These are phyloP conservation scores for Rhynchosporium secalis DNA, from an alignment of 2,329 filamentous ascomycete species.

Conservation along the genomic window DNA sequence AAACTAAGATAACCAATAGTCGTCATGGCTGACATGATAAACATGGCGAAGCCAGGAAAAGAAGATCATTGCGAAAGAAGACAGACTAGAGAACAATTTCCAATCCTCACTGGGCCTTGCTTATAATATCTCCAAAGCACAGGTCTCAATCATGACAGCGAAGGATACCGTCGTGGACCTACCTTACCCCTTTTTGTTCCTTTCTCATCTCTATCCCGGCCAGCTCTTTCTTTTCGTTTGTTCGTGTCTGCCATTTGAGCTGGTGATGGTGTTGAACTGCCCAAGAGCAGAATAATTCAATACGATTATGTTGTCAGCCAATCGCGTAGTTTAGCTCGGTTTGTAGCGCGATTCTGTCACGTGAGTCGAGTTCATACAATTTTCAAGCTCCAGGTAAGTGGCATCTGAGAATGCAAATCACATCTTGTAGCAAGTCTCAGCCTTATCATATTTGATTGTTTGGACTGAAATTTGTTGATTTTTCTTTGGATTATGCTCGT, in stretches of 20 bases:
- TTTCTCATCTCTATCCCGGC: conserved; percentile 24
- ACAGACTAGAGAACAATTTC: neutral
- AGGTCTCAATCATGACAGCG: neutral
- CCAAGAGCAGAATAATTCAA: neutral
- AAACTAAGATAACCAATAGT: neutral
- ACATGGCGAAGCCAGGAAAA: neutral
- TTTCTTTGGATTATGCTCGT: neutral
- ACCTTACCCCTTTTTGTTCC: conserved; percentile 36
- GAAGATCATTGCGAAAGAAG: neutral
- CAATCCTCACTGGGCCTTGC: neutral
- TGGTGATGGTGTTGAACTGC: neutral
- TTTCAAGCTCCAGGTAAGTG: no score
- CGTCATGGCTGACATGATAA: neutral
- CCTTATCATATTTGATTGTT: neutral
- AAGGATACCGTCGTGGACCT: conserved; percentile 10
- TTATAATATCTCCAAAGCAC: neutral
- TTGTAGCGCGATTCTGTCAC: neutral
- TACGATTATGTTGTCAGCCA: conserved; percentile 5
- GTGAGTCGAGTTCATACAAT: neutral
- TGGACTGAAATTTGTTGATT: neutral
- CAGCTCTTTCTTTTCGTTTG: conserved; percentile 31
- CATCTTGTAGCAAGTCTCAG: no score
- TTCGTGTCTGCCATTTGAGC: conserved; percentile 32
- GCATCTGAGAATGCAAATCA: no score
- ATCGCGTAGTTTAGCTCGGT: conserved; percentile 9